Evolutionary conservation across 305 asterid species (phyloP), one percentile per base, ranked within the genome.

Genomic region (Fraxinus xanthoxyloides): DNA sequence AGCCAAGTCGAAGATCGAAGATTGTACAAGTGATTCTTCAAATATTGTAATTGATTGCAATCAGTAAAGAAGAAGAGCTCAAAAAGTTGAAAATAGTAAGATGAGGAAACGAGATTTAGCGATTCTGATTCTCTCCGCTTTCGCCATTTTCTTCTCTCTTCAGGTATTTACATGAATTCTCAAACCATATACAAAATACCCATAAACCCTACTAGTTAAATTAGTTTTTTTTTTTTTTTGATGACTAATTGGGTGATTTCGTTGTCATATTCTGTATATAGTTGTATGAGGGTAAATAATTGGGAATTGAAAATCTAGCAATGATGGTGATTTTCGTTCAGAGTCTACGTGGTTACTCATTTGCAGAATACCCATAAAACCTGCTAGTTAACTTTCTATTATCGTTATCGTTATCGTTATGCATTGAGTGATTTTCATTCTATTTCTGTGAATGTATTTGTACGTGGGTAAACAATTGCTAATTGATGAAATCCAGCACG

Each of bases 41-140:
- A 30, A 30, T 30, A 30, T 30, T 51, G 8, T 48, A n/a, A 51
- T 51, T 51, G n/a, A 51, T 17, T 17, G 61, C 21, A 3, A 15
- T n/a, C 21, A 51, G 23, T 17, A 17, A 48, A 51, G 61, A 51
- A 48, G 23, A 51, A 51, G 23, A 51, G 23, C 61, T 13, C 5
- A 51, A 51, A 17, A 51, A 51, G 9, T 51, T 17, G 63, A 51
- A 51, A 51, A 51, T 17, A 51, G 23, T 51, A 77, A 80, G 82
- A 95, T 95, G 99, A 93, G 98, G 93, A 95, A 95, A 89, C 97
- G 98, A 78, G 97, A 95, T 84, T 91, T 95, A 81, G 97, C 98
- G 73, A 93, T 95, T 85, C 87, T 95, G 70, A 89, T 94, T 95
- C 98, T 95, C 38, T 90, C 98, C 73, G 98, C 99, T 83, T 95